Percentiles rank a stretch among this genome's conserved stretches.
Conservation (phyloP, 768 basidiomycete species). For the Tricholoma bakamatsutake region DNA sequence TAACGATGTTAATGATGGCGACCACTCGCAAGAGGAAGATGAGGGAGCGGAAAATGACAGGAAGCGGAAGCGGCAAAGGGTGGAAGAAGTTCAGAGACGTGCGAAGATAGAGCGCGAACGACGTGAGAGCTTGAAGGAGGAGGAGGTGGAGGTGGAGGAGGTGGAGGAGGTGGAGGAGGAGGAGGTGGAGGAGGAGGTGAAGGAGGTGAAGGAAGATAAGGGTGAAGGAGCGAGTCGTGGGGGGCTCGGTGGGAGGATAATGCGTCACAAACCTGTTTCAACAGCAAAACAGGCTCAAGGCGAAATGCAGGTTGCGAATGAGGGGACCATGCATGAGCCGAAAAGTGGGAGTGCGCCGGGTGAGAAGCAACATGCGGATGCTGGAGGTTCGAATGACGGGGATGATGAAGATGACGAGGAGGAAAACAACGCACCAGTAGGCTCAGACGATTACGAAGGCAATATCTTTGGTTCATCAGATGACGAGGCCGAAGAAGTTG, state of each 20-base stretch:
- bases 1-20: not conserved
- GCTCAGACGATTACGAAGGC: constrained; percentile 1
- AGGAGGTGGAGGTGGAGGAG: not conserved
- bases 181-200: not conserved
- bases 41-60: not conserved
- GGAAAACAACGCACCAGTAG: not conserved
- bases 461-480: not conserved
- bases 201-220: constrained; percentile 4
- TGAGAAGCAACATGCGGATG: not conserved
- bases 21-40: not conserved
- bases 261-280: not conserved
- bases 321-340: not conserved
- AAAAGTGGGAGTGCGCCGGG: not conserved
- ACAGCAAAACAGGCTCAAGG: not conserved
- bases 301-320: not conserved
- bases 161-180: constrained; percentile 8
- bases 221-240: constrained; percentile 6
- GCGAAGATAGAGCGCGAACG: not conserved
- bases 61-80: constrained; percentile 4
- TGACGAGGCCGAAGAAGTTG: not conserved
- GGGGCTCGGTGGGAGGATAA: not conserved
- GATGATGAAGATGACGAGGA: not conserved
- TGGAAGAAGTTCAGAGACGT: not conserved
- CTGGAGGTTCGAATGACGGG: not conserved
- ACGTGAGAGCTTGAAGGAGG: not conserved